A percentile compares a stretch with the other conserved stretches of the same genome.
Conservation (phyloP, 108 stramenopile genomes). For the Pseudonitzschia multiseries region DNA sequence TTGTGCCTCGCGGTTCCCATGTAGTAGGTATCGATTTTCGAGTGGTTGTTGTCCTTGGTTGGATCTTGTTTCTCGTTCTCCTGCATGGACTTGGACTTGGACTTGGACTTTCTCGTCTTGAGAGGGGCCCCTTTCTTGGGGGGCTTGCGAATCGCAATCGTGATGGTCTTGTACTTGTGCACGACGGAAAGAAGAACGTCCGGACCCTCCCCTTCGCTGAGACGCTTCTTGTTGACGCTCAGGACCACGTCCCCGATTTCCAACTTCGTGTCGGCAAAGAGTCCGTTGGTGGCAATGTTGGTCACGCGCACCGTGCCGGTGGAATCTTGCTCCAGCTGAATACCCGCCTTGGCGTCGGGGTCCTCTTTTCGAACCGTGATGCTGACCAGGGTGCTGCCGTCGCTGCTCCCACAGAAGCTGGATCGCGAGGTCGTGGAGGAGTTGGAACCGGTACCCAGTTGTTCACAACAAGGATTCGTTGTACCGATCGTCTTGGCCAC, state of each 20-base stretch:
- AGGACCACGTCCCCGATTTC: constrained; percentile 34
- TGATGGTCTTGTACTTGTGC: constrained; percentile 22
- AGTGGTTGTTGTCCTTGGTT: constrained; percentile 23
- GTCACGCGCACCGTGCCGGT: constrained; percentile 20
- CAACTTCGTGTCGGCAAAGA: constrained; percentile 28
- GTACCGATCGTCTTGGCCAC: too few species aligned
- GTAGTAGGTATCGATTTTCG: constrained; percentile 25
- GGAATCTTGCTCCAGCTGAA: constrained; percentile 20
- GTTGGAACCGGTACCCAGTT: too few species aligned
- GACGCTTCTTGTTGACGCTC: constrained; percentile 30
- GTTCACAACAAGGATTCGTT: too few species aligned
- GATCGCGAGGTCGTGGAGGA: too few species aligned
- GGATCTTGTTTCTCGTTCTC: constrained; percentile 1
- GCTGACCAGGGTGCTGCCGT: constrained; percentile 20
- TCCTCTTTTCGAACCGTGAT: constrained; percentile 33
- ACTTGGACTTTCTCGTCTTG: neutral
- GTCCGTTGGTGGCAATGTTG: constrained; percentile 28
- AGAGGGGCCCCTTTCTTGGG: neutral
- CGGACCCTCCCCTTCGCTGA: constrained; percentile 28
- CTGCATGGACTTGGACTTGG: too few species aligned
- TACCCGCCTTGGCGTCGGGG: constrained; percentile 32
- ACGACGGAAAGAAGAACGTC: constrained; percentile 21
- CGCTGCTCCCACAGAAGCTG: too few species aligned
- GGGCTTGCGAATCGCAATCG: constrained; percentile 29
- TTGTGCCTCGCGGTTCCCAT: constrained; percentile 19